phyloP scores from a whole-genome alignment of 2,329 filamentous ascomycete species.

The Knufia petricola region DNA sequence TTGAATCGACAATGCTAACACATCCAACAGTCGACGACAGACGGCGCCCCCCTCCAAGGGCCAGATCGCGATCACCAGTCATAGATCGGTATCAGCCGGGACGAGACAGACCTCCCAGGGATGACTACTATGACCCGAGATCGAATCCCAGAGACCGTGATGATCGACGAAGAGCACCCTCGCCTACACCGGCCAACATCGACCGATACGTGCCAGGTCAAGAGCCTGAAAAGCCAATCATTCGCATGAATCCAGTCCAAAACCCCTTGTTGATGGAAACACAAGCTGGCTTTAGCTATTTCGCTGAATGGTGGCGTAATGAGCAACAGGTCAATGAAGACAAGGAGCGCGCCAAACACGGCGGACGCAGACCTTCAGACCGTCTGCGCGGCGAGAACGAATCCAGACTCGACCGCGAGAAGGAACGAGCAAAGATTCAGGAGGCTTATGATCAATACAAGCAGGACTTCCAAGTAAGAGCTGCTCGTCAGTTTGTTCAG shows the following conservation, averaged over 20 bases:
- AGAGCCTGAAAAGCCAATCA: slow-evolving; percentile 43
- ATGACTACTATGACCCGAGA: slow-evolving; percentile 47
- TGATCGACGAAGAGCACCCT: slow-evolving; percentile 48
- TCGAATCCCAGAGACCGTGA: slow-evolving; percentile 44
- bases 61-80: slow-evolving; percentile 31
- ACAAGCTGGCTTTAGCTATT: slow-evolving; percentile 59
- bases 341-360: slow-evolving; percentile 51
- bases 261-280: slow-evolving; percentile 55
- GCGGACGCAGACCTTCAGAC: slow-evolving; percentile 45
- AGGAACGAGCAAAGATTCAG: slow-evolving; percentile 54
- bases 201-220: slow-evolving; percentile 58
- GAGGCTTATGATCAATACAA: slow-evolving; percentile 58
- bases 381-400: slow-evolving; percentile 54
- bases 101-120: slow-evolving; percentile 32
- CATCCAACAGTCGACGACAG: slow-evolving; percentile 28
- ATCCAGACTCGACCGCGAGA: slow-evolving; percentile 52
- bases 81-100: slow-evolving; percentile 11
- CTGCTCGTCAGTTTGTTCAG: slow-evolving; percentile 81
- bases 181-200: slow-evolving; percentile 48
- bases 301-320: slow-evolving; percentile 58
- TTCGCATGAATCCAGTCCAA: slow-evolving; percentile 48
- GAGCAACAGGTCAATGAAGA: slow-evolving; percentile 56
- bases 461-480: slow-evolving; percentile 55
- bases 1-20: not conserved
- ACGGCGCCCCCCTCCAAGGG: slow-evolving; percentile 36